Percentiles rank a stretch among this genome's conserved stretches.
phyloP scores from a whole-genome alignment of 306 rosid species.

The Spatholobus suberectus region DNA sequence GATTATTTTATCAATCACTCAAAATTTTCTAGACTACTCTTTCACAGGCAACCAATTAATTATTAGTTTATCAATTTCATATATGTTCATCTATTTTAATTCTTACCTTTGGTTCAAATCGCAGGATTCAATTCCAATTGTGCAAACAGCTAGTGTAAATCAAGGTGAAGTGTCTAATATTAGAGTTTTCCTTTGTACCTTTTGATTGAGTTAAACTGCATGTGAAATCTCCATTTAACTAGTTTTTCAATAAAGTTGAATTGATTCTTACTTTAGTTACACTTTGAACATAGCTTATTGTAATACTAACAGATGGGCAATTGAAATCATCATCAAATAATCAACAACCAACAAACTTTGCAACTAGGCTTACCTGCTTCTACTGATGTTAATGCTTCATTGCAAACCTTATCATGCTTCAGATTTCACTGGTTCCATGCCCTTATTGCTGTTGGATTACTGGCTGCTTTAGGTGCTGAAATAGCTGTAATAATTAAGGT shows the following conservation, averaged over 20 bases:
- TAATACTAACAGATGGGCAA: slow-evolving; percentile 62
- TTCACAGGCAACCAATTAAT: background rate
- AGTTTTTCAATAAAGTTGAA: slow-evolving; percentile 29
- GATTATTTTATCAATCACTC: background rate
- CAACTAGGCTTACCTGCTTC: slow-evolving; percentile 64
- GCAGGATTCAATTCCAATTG: slow-evolving; percentile 81
- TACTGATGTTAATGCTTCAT: slow-evolving; percentile 45
- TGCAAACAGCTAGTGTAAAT: slow-evolving; percentile 62
- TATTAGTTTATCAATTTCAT: slow-evolving; percentile 17
- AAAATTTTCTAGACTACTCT: background rate
- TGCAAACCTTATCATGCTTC: slow-evolving; percentile 51
- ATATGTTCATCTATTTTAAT: slow-evolving; percentile 29
- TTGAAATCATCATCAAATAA: slow-evolving; percentile 51
- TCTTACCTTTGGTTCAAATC: slow-evolving; percentile 30
- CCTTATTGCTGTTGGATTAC: slow-evolving; percentile 69
- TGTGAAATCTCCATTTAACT: slow-evolving; percentile 17
- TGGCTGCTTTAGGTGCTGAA: slow-evolving; percentile 89
- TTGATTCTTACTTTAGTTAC: slow-evolving; percentile 2
- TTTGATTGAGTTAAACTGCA: slow-evolving; percentile 29
- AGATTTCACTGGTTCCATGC: slow-evolving; percentile 93
- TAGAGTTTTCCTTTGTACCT: slow-evolving; percentile 18
- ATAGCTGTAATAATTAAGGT: slow-evolving; percentile 85
- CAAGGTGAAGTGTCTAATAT: slow-evolving; percentile 61
- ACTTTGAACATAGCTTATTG: slow-evolving; percentile 35
- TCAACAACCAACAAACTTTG: slow-evolving; percentile 60